Base-by-base conservation (phyloP, 768 basidiomycete species). In the Xerocomus brunneocitrinus region DNA sequence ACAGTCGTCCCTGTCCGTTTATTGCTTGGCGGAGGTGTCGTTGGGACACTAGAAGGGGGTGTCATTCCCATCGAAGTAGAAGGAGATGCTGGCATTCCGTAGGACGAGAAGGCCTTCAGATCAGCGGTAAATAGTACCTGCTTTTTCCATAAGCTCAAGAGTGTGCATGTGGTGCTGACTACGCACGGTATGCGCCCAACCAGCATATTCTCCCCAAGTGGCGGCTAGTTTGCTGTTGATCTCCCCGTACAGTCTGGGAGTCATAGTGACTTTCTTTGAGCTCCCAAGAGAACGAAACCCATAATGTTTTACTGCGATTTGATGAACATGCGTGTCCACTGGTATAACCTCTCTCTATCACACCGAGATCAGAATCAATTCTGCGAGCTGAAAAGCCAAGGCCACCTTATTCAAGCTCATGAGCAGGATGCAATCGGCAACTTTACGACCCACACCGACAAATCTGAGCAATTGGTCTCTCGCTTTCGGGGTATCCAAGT, bases 251-350 rank as follows among this genome's bases (percentile, higher is more conserved):
- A 94, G 65, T 57, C 81, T 85, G 0, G 89, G 84, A 0, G 84
- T 85, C 84, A 95, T 88, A 32, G 70, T 73, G 3, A 75, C 64
- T 63, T 87, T 87, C 42, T 73, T 73, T 2, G 61, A 60, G 7
- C 52, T 47, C 30, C 66, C 63, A 0, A 72, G 62, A 6, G 76
- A 74, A 59, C 80, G 81, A 10, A 91, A 62, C 1, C 85, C 85
- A 61, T 92, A 91, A 62, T 89, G 75, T 64, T 88, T 91, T 24
- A 78, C 71, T 8, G 91, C 90, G 49, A 98, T 94, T 64, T 95
- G 92, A 58, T 88, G 76, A 28, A 99, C 89, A 66, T 99, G 97
- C 0, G 95, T 97, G 65, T 99, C 97, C 49, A 99, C 90, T 4
- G 97, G 97, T 8, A 98, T 81, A 14, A 94, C 85, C 58, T 91